phyloP scores from a whole-genome alignment of 257 asterid genomes.

The Echites panduratus region DNA sequence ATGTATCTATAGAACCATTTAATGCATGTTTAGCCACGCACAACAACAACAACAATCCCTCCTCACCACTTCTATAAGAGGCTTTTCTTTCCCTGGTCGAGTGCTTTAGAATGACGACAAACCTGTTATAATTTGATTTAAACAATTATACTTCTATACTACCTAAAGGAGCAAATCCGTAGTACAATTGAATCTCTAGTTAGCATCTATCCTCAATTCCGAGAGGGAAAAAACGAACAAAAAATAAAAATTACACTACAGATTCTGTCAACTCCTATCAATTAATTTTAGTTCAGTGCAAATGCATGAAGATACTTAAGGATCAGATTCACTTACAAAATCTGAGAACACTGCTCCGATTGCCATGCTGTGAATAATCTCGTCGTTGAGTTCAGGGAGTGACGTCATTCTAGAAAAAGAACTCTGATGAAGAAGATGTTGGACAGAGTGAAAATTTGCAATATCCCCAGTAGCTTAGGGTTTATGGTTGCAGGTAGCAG shows the following conservation, averaged over 20 bases:
- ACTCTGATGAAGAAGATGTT: background rate
- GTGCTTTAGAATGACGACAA: background rate
- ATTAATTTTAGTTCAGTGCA: background rate
- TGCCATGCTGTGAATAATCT: slow-evolving; percentile 66
- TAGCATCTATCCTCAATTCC: background rate
- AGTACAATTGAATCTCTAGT: background rate
- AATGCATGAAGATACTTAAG: background rate
- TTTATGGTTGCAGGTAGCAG: background rate
- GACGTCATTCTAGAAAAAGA: slow-evolving; percentile 33
- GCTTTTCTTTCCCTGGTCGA: background rate
- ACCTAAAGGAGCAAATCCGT: background rate
- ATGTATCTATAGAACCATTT: background rate
- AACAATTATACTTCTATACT: background rate
- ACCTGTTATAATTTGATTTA: background rate
- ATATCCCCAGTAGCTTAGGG: background rate
- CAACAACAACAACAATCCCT: background rate
- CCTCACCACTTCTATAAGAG: background rate
- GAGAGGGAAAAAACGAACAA: background rate
- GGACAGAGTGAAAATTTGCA: background rate
- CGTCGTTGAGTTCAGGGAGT: slow-evolving; percentile 60
- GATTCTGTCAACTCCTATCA: background rate
- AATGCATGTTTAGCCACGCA: background rate
- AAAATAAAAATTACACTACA: background rate
- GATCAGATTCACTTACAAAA: slow-evolving; percentile 47
- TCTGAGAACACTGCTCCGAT: slow-evolving; percentile 85